Evolutionary conservation across 2,329 filamentous ascomycete species (phyloP), one percentile per base, ranked within the genome.

Genomic region (Parafenestella ontariensis): DNA sequence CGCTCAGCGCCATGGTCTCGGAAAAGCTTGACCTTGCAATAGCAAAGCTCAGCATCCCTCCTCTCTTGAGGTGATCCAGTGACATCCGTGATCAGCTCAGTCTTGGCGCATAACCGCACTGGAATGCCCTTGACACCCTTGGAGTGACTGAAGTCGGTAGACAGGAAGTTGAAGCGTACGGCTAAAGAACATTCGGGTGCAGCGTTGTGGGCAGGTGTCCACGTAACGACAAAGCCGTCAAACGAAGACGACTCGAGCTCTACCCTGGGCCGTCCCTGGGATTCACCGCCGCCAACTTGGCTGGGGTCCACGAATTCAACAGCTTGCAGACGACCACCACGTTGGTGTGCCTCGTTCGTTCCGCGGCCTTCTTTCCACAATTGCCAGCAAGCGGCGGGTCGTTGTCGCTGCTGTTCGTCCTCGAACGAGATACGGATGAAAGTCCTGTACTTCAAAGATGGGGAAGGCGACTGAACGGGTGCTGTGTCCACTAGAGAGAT

Each of bases 61-160:
- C 79, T 76, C 7, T 82, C 81, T 1, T 68, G 60, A 5, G 70
- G 63, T 36, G 73, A 70, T 52, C 82, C 81, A 8, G 82, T 77
- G 23, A 83, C 82, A 15, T 81, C 77, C 0, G 83, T 78, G 1
- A 94, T 55, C 10, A 88, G 77, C 60, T 90, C 89, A 0, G 95
- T 98, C 77, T 98, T 98, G 13, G 93, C 88, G 75, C 94, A 98
- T 0, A 98, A 83, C 50, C 95, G 83, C 4, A 99, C 93, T 0
- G 95, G 94, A 61, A 98, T 97, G 31, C 95, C 95, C 77, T 98
- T 99, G 44, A 99, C 95, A 41, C 95, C 95, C 72, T 99, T 99
- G 9, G 95, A 98, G 72, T 98, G 95, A 75, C 94, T 98, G 73
- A 98, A 99, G 73, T 99, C 95, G 8, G 95, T 99, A 0, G 95